Base-by-base conservation (phyloP, 139 green algal genomes). In the Chlamydomonas sp. region DNA sequence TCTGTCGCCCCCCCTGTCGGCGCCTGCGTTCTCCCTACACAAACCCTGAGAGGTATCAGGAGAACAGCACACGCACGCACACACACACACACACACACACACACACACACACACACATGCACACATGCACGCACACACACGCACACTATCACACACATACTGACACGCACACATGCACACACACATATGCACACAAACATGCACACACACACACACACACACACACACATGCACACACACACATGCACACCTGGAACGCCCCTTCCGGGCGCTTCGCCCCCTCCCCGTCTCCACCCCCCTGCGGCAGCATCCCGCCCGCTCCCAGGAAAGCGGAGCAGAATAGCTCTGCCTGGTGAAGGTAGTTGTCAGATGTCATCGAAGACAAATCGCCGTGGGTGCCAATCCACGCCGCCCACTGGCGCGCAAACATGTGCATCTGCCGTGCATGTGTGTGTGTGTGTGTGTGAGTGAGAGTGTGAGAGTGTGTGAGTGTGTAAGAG, bases 301-400 rank as follows among this genome's bases (percentile, higher is more conserved):
- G 5, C 65, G 22, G 33, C 59, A 20, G 59, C 31, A n/a, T 65
- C 29, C 3, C 3, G 58, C 20, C 8, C 28, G 61, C 54, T 30
- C 6, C 26, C 29, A 82, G 62, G 72, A 84, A 87, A 1, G 71
- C 77, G 26, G 20, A n/a, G 35, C 71, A 75, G 49, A 87, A 87
- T 1, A 70, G 77, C 75, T 87, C 81, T n/a, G 80, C 80, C 24
- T 38, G n/a, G 16, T 74, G 47, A 20, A 87, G 75, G 75, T 87
- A 87, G 65, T 3, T 38, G 35, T 37, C 36, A 10, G 54, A 2
- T 1, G 50, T 58, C 28, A 82, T n/a, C 0, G 59, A 35, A 2
- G 16, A 47, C 0, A 49, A 43, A 6, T 77, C 65, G 33, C 72
- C 72, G 13, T 76, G 67, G 3, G 59, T 43, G 3, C 24, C 38